Conservation (phyloP, 352 stramenopile species). For the Pythium grandisporangium region DNA sequence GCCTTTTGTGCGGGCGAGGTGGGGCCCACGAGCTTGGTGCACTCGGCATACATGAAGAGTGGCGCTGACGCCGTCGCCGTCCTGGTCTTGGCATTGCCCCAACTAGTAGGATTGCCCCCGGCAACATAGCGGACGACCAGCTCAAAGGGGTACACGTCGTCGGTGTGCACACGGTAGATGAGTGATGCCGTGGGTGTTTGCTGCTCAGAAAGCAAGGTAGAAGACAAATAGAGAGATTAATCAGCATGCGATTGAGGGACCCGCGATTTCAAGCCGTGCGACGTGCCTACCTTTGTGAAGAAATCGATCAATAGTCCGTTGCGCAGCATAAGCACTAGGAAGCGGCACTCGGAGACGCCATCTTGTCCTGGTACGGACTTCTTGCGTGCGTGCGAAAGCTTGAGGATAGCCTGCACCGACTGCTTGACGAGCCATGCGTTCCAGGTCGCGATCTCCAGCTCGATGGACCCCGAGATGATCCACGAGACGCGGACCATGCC, state of each 20-base stretch:
- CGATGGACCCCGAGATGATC: slow-evolving; percentile 43
- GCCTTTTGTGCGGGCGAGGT: slow-evolving; percentile 29
- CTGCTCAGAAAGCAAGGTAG: too few species aligned
- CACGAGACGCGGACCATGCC: slow-evolving; percentile 31
- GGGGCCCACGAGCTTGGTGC: slow-evolving; percentile 37
- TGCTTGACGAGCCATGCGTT: slow-evolving; percentile 54
- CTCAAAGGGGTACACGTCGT: slow-evolving; percentile 15
- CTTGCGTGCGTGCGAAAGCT: background rate
- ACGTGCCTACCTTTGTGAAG: slow-evolving; percentile 10
- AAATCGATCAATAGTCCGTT: slow-evolving; percentile 24
- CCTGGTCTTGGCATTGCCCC: too few species aligned
- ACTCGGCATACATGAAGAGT: slow-evolving; percentile 61
- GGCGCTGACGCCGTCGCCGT: slow-evolving; percentile 17
- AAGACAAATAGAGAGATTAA: too few species aligned
- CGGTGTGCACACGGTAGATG: slow-evolving; percentile 5
- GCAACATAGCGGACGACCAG: slow-evolving; percentile 44
- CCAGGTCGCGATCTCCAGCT: slow-evolving; percentile 56
- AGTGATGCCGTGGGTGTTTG: slow-evolving; percentile 10
- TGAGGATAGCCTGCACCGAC: slow-evolving; percentile 13
- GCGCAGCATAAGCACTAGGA: slow-evolving; percentile 57
- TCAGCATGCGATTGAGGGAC: too few species aligned
- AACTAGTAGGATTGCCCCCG: too few species aligned
- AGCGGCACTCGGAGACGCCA: slow-evolving; percentile 40
- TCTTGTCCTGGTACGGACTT: slow-evolving; percentile 13
- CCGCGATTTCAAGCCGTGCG: too few species aligned